Base-by-base conservation (phyloP, 169 alveolate species). In the Eimeria mitis region DNA sequence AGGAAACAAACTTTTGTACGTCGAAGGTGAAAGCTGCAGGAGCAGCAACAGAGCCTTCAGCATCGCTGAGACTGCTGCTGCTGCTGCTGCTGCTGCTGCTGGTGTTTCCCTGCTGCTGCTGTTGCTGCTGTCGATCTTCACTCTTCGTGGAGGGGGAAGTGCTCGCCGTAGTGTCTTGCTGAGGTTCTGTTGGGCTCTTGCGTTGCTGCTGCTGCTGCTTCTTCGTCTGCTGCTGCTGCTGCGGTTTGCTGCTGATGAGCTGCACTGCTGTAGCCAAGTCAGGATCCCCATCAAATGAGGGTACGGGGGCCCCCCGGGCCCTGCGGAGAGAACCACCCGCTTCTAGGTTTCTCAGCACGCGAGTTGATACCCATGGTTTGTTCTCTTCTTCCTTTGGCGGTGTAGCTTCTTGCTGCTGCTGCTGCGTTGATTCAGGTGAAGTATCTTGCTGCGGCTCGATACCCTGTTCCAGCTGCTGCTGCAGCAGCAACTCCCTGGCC, bases 261-360 rank as follows among this genome's bases (percentile, higher is more conserved):
- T 85, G 92, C 34, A 63, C 92, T 61, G 92, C 92, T 25, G 92
- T 85, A 9, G 92, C 92, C 28, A 85, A 31, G 63, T 85, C 92
- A 4, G 92, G 92, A 19, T 85, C 92, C 5, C 37, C 92, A 9
- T 85, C 92, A 40, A 85, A 85, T 2, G 92, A 85, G 68, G 92
- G 92, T 37, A 63, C 92, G 23, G 75, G 90, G 37, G 79, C 42
- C 56, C 79, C 92, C 47, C 79, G 49, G 76, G 47, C 49, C 63
- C 70, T 85, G 40, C 92, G 37, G 47, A 61, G 92, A 23, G 71
- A 61, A 6, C 47, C 19, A 37, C 92, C 92, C 7, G 81, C 79
- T 56, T 63, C 81, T 7, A 40, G 34, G 4, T 79, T 14, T 49
- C 92, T 28, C 92, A 59, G 81, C 42, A 85, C 81, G 37, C 92